Percentiles rank a stretch among this genome's conserved stretches.
phyloP scores from a whole-genome alignment of 2,329 filamentous ascomycete genomes.

The Xylariaceae sp. region DNA sequence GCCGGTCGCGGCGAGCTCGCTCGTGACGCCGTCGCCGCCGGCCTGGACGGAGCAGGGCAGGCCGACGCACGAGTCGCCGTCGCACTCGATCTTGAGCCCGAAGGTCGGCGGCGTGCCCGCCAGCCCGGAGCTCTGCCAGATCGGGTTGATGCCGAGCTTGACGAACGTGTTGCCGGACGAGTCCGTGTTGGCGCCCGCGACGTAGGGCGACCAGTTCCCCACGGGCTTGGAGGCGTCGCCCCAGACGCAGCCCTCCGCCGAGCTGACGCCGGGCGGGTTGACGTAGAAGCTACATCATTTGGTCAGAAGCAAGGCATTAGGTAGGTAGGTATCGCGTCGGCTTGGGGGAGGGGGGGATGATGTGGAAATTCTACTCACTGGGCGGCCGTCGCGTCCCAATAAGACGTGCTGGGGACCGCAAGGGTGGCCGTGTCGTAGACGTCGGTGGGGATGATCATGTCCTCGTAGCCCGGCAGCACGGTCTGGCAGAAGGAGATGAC shows the following conservation, averaged over 20 bases:
- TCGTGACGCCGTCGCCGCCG: constrained; percentile 55
- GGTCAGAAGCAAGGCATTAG: constrained; percentile 9
- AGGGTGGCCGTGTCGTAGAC: constrained; percentile 50
- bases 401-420: constrained; percentile 61
- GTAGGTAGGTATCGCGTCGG: no score
- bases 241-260: constrained; percentile 62
- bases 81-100: constrained; percentile 64
- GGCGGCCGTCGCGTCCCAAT: constrained; percentile 66
- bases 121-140: constrained; percentile 53
- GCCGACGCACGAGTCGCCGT: constrained; percentile 58
- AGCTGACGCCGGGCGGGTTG: constrained; percentile 60
- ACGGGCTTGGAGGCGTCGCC: constrained; percentile 52
- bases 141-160: constrained; percentile 73
- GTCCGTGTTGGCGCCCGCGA: constrained; percentile 67
- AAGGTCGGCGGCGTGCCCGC: constrained; percentile 53
- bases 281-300: constrained; percentile 69
- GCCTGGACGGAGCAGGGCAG: constrained; percentile 64
- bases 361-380: constrained; percentile 54
- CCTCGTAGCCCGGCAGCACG: constrained; percentile 69
- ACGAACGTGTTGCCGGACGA: constrained; percentile 58
- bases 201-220: constrained; percentile 73
- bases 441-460: constrained; percentile 74
- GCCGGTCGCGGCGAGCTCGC: constrained; percentile 45
- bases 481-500: constrained; percentile 71
- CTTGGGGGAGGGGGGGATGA: no score